Evolutionary conservation across 2,329 filamentous ascomycete genomes (phyloP).

Genomic region (Xylariaceae sp.): DNA sequence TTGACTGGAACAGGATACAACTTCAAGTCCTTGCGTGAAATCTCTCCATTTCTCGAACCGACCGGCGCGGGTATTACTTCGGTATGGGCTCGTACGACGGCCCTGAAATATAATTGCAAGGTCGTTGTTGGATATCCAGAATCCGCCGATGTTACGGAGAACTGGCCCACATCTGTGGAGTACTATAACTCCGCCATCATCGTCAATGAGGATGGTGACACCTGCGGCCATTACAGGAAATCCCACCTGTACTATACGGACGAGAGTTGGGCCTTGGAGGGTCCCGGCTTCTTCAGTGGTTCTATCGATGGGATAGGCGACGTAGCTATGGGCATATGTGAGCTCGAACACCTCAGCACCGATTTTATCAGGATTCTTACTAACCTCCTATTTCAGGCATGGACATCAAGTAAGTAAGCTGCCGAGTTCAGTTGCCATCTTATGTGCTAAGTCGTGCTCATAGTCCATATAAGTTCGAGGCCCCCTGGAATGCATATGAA

Average conservation of each 20-base stretch:
- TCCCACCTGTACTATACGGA: slow-evolving; percentile 54
- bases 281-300: slow-evolving; percentile 46
- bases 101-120: slow-evolving; percentile 59
- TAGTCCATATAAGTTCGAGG: no score
- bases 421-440: no score
- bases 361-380: no score
- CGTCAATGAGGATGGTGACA: slow-evolving; percentile 55
- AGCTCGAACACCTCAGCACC: slow-evolving; percentile 27
- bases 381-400: no score
- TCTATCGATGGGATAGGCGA: slow-evolving; percentile 44
- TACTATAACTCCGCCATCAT: slow-evolving; percentile 46
- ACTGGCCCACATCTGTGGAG: slow-evolving; percentile 44
- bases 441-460: no score
- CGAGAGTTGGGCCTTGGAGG: slow-evolving; percentile 57
- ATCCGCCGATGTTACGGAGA: slow-evolving; percentile 46
- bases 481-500: no score
- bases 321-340: slow-evolving; percentile 56
- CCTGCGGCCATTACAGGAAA: slow-evolving; percentile 57
- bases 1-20: slow-evolving; percentile 62
- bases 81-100: slow-evolving; percentile 64
- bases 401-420: slow-evolving; percentile 61
- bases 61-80: slow-evolving; percentile 61
- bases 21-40: slow-evolving; percentile 63
- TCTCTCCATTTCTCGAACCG: slow-evolving; percentile 63
- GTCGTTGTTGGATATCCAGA: slow-evolving; percentile 74